Evolutionary conservation across 768 basidiomycete species (phyloP), one percentile per base, ranked within the genome.

Genomic region (Naematelia encephala): DNA sequence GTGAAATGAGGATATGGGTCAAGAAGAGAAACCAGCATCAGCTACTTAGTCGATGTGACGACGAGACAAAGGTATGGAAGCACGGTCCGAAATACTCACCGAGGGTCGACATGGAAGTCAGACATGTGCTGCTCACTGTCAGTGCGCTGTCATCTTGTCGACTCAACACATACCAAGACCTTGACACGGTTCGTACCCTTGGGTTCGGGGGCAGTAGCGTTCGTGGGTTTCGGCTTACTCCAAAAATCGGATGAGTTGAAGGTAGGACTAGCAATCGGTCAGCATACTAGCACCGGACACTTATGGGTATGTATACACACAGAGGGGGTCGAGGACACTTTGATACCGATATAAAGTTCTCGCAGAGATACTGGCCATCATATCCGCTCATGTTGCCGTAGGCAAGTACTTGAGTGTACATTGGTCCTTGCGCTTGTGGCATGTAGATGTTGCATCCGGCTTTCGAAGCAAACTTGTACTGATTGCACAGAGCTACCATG

Each of bases 81-180:
- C n/a, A n/a, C n/a, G n/a, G n/a, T n/a, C n/a, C n/a, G n/a, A n/a
- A n/a, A n/a, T n/a, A 39, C 34, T 39, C 16, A 39, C 34, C 87
- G 82, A 39, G 87, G 85, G 73, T 89, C 88, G 51, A 90, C 76
- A 72, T 89, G 88, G 57, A 87, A 80, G 68, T 89, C 88, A 0
- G 87, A 87, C n/a, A 90, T 56, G 70, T 89, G 88, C 57, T 62
- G n/a, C 28, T 34, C 16, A 28, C 22, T 53, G n/a, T 0, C 5
- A 47, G 23, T 43, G 22, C n/a, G n/a, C n/a, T n/a, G 27, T 23
- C 10, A 1, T 51, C 60, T 34, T 25, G 34, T 8, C 34, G 34
- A 39, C 34, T 39, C 34, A 39, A 39, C 34, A 39, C 34, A 39
- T 39, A 62, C 60, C 43, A 90, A 75, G 0, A 89, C 84, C 70